Percentiles rank a stretch among this genome's conserved stretches.
Conservation (phyloP, 2,329 filamentous ascomycete species). For the Macrophomina pseudophaseolina region DNA sequence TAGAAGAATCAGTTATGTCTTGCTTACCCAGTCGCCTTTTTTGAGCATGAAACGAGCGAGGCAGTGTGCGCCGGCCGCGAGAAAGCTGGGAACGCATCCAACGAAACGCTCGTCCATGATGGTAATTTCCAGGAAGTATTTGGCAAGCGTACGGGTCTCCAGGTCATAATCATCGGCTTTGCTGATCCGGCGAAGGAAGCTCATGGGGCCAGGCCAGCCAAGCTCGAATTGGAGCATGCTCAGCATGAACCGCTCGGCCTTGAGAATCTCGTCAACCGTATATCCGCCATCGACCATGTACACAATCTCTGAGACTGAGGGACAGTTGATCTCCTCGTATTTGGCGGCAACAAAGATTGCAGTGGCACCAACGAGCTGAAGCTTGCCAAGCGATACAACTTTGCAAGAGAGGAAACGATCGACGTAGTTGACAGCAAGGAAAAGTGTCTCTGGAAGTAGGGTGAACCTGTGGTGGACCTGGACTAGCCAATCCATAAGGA, state of each 20-base stretch:
- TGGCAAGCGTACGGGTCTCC: constrained; percentile 91
- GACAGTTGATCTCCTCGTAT: constrained; percentile 98
- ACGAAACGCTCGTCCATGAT: constrained; percentile 99
- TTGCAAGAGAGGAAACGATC: constrained; percentile 95
- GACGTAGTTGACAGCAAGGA: constrained; percentile 94
- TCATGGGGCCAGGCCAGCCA: constrained; percentile 99
- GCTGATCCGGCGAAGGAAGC: constrained; percentile 94
- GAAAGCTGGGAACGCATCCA: constrained; percentile 84
- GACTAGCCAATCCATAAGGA: constrained; percentile 97
- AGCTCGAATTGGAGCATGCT: constrained; percentile 95
- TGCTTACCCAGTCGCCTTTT: constrained; percentile 90
- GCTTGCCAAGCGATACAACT: constrained; percentile 90
- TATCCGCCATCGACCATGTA: constrained; percentile 98
- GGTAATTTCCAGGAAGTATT: constrained; percentile 96
- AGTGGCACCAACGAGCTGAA: constrained; percentile 94
- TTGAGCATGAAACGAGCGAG: constrained; percentile 84
- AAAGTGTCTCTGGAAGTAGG: constrained; percentile 91
- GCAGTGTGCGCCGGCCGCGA: constrained; percentile 91
- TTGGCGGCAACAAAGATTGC: constrained; percentile 96
- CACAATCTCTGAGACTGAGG: constrained; percentile 91
- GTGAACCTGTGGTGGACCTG: constrained; percentile 93
- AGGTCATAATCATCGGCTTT: constrained; percentile 98
- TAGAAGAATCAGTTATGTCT: constrained; percentile 8
- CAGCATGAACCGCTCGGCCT: constrained; percentile 97
- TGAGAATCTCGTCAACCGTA: constrained; percentile 87